phyloP scores from a whole-genome alignment of 495 filamentous ascomycete genomes.

The Margaritispora aquatica region DNA sequence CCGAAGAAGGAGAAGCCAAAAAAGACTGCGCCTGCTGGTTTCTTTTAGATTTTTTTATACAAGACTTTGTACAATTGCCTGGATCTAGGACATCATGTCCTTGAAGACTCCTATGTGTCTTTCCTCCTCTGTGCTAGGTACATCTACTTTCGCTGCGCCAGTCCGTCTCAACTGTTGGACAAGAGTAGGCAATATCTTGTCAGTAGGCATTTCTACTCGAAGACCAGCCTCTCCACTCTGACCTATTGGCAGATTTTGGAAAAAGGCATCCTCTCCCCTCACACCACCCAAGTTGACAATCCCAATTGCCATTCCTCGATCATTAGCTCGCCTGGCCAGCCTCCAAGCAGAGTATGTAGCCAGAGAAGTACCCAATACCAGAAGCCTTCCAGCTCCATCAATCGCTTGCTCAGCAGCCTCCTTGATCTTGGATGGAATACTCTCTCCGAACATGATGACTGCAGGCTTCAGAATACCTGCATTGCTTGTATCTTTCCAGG shows the following conservation, averaged over 20 bases:
- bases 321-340: slow-evolving; percentile 74
- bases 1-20: slow-evolving; percentile 9
- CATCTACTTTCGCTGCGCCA: slow-evolving; percentile 19
- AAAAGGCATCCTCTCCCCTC: slow-evolving; percentile 68
- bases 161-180: slow-evolving; percentile 32
- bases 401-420: slow-evolving; percentile 71
- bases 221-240: slow-evolving; percentile 43
- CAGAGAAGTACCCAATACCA: slow-evolving; percentile 82
- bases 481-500: slow-evolving; percentile 61
- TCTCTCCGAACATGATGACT: slow-evolving; percentile 95
- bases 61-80: slow-evolving; percentile 19
- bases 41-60: slow-evolving; percentile 16
- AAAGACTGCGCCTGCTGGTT: slow-evolving; percentile 15
- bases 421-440: slow-evolving; percentile 62
- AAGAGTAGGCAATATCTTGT: slow-evolving; percentile 46
- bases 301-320: slow-evolving; percentile 76
- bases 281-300: slow-evolving; percentile 81
- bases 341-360: slow-evolving; percentile 95
- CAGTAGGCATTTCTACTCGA: slow-evolving; percentile 47
- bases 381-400: slow-evolving; percentile 62
- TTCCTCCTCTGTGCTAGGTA: slow-evolving; percentile 3
- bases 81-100: slow-evolving; percentile 44
- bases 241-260: slow-evolving; percentile 39
- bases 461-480: slow-evolving; percentile 84
- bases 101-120: slow-evolving; percentile 33